phyloP scores from a whole-genome alignment of 768 basidiomycete genomes.

The Suillus occidentalis region DNA sequence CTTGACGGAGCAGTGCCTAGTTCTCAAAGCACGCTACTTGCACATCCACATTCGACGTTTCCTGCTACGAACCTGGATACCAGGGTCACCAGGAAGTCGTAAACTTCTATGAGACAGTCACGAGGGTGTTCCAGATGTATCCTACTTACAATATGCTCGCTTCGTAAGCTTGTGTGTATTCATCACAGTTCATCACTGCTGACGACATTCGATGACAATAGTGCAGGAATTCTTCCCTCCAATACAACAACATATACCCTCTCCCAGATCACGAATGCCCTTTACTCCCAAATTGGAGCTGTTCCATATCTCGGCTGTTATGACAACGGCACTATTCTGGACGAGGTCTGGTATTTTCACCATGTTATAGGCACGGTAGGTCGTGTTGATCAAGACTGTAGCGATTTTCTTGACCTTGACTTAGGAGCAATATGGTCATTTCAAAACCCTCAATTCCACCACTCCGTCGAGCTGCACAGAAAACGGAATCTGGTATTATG shows the following conservation, averaged over 20 bases:
- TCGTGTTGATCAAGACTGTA: slow-evolving; percentile 6
- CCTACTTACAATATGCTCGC: slow-evolving; percentile 73
- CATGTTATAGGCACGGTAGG: slow-evolving; percentile 67
- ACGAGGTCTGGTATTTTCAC: slow-evolving; percentile 70
- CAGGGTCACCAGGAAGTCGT: slow-evolving; percentile 65
- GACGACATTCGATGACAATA: no score
- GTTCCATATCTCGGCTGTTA: slow-evolving; percentile 66
- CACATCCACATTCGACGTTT: slow-evolving; percentile 72
- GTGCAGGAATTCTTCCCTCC: no score
- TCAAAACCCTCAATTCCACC: slow-evolving; percentile 59
- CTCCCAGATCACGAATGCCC: no score
- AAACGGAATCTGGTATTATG: slow-evolving; percentile 58
- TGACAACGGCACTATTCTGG: slow-evolving; percentile 52
- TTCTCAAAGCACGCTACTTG: slow-evolving; percentile 76
- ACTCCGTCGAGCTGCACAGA: slow-evolving; percentile 53
- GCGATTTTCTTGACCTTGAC: background rate
- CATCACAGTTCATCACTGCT: background rate
- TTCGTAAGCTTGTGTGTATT: slow-evolving; percentile 43
- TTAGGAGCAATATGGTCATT: slow-evolving; percentile 63
- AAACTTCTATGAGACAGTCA: slow-evolving; percentile 65
- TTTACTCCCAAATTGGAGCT: slow-evolving; percentile 19
- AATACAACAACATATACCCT: no score
- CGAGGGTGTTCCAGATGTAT: slow-evolving; percentile 58
- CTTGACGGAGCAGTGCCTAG: slow-evolving; percentile 26
- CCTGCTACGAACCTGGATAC: slow-evolving; percentile 65